A percentile compares a stretch with the other conserved stretches of the same genome.
phyloP scores from a whole-genome alignment of 1,139 yeast species.

The Sugiyamaella grinbergsii region DNA sequence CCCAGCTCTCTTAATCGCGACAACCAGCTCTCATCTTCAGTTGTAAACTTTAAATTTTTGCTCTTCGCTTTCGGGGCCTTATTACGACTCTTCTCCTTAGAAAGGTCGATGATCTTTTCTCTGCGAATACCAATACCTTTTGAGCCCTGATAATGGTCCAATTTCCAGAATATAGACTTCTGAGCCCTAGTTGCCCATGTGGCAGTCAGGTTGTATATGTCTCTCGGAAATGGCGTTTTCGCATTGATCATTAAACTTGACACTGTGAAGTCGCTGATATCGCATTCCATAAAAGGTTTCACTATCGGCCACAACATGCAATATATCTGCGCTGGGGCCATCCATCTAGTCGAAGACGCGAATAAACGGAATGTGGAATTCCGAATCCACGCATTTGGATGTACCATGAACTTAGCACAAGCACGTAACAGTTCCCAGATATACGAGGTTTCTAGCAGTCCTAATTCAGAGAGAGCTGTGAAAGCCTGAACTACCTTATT shows the following conservation, averaged over 20 bases:
- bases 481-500: slow-evolving; percentile 73
- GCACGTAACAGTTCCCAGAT: slow-evolving; percentile 55
- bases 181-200: slow-evolving; percentile 72
- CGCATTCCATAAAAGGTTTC: slow-evolving; percentile 76
- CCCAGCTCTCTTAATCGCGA: slow-evolving; percentile 71
- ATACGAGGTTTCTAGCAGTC: slow-evolving; percentile 52
- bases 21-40: slow-evolving; percentile 77
- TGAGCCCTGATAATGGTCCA: slow-evolving; percentile 41
- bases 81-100: slow-evolving; percentile 3
- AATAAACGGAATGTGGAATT: slow-evolving; percentile 66
- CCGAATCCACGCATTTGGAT: slow-evolving; percentile 87
- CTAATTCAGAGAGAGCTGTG: slow-evolving; percentile 55
- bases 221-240: slow-evolving; percentile 65
- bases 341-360: slow-evolving; percentile 60
- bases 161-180: slow-evolving; percentile 79
- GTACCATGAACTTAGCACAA: slow-evolving; percentile 60
- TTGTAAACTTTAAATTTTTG: slow-evolving; percentile 26
- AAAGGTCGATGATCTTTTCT: slow-evolving; percentile 35
- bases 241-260: slow-evolving; percentile 63
- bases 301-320: slow-evolving; percentile 83
- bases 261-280: slow-evolving; percentile 68
- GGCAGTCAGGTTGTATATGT: slow-evolving; percentile 64
- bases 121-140: slow-evolving; percentile 28
- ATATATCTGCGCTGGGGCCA: slow-evolving; percentile 75
- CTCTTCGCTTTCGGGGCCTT: not conserved